Percentiles rank a stretch among this genome's conserved stretches.
phyloP scores from a whole-genome alignment of 108 stramenopile genomes.

The Skeletonema tropicum region DNA sequence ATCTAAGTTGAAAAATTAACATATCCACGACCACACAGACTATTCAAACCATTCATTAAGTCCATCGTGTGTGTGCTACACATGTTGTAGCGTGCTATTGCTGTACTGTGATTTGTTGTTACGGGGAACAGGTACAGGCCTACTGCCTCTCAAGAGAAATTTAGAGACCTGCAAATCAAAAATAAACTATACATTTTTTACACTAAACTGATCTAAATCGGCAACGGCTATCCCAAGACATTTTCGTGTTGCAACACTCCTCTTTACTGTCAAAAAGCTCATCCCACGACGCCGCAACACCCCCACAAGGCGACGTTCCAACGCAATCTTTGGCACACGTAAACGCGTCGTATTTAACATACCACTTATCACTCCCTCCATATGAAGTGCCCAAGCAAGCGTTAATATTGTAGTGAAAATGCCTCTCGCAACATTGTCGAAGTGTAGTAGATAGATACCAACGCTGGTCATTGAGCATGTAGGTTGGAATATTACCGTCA shows the following conservation, averaged over 20 bases:
- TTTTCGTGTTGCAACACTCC: background rate
- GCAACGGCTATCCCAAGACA: background rate
- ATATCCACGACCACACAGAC: no score
- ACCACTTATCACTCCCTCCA: background rate
- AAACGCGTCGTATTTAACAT: background rate
- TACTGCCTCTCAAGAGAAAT: no score
- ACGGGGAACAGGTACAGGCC: no score
- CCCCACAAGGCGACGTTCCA: background rate
- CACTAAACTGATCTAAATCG: background rate
- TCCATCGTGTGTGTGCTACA: no score
- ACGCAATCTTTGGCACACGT: background rate
- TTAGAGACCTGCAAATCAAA: no score
- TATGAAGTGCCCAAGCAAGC: background rate
- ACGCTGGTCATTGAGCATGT: conserved; percentile 12
- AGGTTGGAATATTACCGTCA: background rate
- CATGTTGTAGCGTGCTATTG: no score
- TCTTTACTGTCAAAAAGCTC: background rate
- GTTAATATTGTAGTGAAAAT: no score
- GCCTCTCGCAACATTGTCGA: background rate
- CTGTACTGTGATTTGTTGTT: no score
- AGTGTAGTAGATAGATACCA: conserved; percentile 4
- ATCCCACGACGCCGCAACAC: background rate
- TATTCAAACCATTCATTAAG: no score
- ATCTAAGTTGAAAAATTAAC: no score
- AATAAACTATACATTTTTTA: no score